Percentiles rank a stretch among this genome's conserved stretches.
These are phyloP conservation scores for Colletotrichum lentis DNA, from an alignment of 2,329 filamentous ascomycete genomes.

Conservation along the genomic window DNA sequence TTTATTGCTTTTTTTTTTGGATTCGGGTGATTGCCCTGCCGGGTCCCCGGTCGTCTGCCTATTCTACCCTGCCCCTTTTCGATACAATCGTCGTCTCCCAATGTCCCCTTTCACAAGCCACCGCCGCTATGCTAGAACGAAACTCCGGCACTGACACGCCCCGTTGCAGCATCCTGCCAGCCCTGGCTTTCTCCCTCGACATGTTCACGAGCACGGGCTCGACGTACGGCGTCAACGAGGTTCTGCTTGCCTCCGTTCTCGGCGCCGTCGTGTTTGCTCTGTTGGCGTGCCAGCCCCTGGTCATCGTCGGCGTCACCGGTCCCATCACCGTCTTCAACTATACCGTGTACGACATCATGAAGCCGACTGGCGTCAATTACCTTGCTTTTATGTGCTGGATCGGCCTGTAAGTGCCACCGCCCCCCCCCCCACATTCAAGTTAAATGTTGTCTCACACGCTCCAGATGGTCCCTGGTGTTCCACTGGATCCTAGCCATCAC, in stretches of 20 bases:
- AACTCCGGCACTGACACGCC: neutral
- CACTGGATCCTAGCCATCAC: slow-evolving; percentile 85
- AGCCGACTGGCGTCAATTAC: slow-evolving; percentile 79
- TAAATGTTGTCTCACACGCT: neutral
- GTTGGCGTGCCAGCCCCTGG: slow-evolving; percentile 82
- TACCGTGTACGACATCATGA: slow-evolving; percentile 89
- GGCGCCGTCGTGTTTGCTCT: slow-evolving; percentile 83
- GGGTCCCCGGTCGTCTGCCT: neutral
- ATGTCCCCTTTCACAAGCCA: neutral
- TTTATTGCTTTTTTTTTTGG: neutral
- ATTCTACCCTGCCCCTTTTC: neutral
- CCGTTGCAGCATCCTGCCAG: slow-evolving; percentile 76
- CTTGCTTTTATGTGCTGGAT: slow-evolving; percentile 94
- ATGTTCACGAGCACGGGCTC: slow-evolving; percentile 90
- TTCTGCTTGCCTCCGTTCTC: slow-evolving; percentile 84
- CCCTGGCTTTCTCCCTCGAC: slow-evolving; percentile 87
- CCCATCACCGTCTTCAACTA: slow-evolving; percentile 96
- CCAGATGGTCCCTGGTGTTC: slow-evolving; percentile 81
- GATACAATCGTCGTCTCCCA: neutral
- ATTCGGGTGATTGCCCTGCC: neutral
- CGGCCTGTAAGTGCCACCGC: slow-evolving; percentile 66
- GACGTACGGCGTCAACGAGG: slow-evolving; percentile 90
- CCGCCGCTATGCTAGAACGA: neutral
- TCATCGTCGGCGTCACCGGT: slow-evolving; percentile 91
- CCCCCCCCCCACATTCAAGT: neutral